These are phyloP conservation scores for Populus hybrid DNA, from an alignment of 441 rosid genomes.

Conservation along the genomic window DNA sequence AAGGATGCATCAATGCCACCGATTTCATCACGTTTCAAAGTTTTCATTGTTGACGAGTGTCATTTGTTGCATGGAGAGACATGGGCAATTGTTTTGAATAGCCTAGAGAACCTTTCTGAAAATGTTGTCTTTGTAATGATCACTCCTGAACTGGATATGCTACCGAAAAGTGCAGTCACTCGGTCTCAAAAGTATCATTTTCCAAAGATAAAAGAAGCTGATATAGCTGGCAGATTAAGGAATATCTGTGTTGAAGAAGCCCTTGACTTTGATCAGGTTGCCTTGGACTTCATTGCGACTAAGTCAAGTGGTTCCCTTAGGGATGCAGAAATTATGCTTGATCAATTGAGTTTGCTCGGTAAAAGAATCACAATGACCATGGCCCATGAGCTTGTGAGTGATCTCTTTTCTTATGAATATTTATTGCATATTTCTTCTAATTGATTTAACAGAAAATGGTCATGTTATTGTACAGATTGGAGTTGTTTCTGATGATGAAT, in stretches of 20 bases:
- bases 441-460: constrained; percentile 12
- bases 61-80: constrained; percentile 69
- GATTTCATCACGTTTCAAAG: constrained; percentile 61
- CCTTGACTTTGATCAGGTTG: constrained; percentile 64
- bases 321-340: constrained; percentile 93
- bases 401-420: constrained; percentile 6
- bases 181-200: constrained; percentile 78
- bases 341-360: constrained; percentile 85
- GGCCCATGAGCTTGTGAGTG: constrained; percentile 82
- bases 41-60: constrained; percentile 79
- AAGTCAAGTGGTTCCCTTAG: constrained; percentile 86
- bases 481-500: constrained; percentile 86
- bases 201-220: constrained; percentile 58
- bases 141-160: constrained; percentile 70
- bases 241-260: constrained; percentile 72
- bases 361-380: constrained; percentile 62
- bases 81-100: constrained; percentile 62
- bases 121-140: constrained; percentile 66
- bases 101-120: constrained; percentile 57
- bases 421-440: neutral
- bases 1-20: constrained; percentile 65
- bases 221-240: constrained; percentile 54
- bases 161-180: constrained; percentile 69
- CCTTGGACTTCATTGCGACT: constrained; percentile 77
- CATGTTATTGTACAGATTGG: constrained; percentile 61